A percentile compares a stretch with the other conserved stretches of the same genome.
Evolutionary conservation across 306 rosid genomes (phyloP).

Genomic region (Chamaecrista fasciculata): DNA sequence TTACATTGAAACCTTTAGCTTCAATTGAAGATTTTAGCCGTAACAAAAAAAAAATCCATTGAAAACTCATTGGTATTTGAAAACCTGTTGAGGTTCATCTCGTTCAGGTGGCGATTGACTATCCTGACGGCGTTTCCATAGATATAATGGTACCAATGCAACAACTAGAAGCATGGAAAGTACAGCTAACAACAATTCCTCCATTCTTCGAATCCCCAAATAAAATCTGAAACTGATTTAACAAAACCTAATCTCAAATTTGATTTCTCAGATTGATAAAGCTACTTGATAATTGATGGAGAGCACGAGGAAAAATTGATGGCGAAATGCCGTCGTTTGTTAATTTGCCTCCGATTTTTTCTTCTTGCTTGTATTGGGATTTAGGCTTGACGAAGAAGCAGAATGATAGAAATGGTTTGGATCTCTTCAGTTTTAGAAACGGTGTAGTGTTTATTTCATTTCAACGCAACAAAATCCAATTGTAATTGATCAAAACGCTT

Average conservation of each 20-base stretch:
- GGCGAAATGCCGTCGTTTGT: neutral
- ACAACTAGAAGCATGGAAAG: conserved; percentile 64
- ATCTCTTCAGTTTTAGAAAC: too few species aligned
- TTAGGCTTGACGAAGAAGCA: too few species aligned
- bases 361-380: too few species aligned
- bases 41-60: neutral
- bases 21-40: conserved; percentile 5
- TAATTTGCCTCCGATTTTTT: too few species aligned
- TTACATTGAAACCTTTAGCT: neutral
- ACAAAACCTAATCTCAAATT: neutral
- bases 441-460: too few species aligned
- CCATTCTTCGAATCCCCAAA: conserved; percentile 44
- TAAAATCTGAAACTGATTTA: neutral
- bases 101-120: conserved; percentile 41
- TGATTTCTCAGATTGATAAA: neutral
- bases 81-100: conserved; percentile 73
- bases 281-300: neutral
- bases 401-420: too few species aligned
- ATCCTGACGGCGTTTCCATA: conserved; percentile 78
- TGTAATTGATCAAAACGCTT: too few species aligned
- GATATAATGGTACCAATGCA: conserved; percentile 68
- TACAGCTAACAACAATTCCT: conserved; percentile 52
- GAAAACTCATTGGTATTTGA: conserved; percentile 3
- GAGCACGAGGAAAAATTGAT: neutral
- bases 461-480: too few species aligned